A percentile compares a stretch with the other conserved stretches of the same genome.
phyloP scores from a whole-genome alignment of 768 basidiomycete species.

The Rickenella mellea region DNA sequence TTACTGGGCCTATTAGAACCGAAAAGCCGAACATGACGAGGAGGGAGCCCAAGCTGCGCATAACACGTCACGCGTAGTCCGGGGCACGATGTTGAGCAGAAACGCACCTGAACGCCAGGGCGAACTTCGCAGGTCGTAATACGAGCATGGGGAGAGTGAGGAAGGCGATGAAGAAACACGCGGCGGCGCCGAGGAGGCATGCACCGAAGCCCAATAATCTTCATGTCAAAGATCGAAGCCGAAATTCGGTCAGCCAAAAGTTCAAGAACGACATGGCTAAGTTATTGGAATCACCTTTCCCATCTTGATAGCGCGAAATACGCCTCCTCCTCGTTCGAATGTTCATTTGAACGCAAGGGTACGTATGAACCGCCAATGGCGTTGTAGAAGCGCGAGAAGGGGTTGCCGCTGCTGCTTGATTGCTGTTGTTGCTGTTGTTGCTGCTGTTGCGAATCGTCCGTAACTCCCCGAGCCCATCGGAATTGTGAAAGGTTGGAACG shows the following conservation, averaged over 20 bases:
- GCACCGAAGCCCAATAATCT: conserved; percentile 87
- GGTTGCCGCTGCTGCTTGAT: conserved; percentile 27
- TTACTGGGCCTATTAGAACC: conserved; percentile 81
- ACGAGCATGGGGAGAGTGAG: conserved; percentile 66
- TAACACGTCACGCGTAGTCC: conserved; percentile 1
- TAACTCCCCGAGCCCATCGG: conserved; percentile 70
- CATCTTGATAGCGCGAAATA: conserved; percentile 88
- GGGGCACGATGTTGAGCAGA: conserved; percentile 1
- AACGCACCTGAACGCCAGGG: conserved; percentile 69
- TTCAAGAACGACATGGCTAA: conserved; percentile 2
- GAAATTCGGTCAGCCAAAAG: not conserved
- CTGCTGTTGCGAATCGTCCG: conserved; percentile 55
- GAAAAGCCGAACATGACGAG: conserved; percentile 95
- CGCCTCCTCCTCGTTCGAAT: conserved; percentile 91
- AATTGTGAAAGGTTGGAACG: conserved; percentile 73
- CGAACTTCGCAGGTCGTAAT: conserved; percentile 83
- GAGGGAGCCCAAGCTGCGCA: conserved; percentile 66
- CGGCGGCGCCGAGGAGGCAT: conserved; percentile 81
- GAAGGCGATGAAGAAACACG: conserved; percentile 91
- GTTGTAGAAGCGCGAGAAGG: conserved; percentile 83
- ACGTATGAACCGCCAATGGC: conserved; percentile 82
- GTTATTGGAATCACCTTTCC: conserved; percentile 57
- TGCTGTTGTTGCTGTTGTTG: conserved; percentile 22
- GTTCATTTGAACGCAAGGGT: conserved; percentile 72
- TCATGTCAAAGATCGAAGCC: too few relatives aligned